Evolutionary conservation across 2,329 filamentous ascomycete species (phyloP), one percentile per base, ranked within the genome.

Genomic region (Apiospora koreana): DNA sequence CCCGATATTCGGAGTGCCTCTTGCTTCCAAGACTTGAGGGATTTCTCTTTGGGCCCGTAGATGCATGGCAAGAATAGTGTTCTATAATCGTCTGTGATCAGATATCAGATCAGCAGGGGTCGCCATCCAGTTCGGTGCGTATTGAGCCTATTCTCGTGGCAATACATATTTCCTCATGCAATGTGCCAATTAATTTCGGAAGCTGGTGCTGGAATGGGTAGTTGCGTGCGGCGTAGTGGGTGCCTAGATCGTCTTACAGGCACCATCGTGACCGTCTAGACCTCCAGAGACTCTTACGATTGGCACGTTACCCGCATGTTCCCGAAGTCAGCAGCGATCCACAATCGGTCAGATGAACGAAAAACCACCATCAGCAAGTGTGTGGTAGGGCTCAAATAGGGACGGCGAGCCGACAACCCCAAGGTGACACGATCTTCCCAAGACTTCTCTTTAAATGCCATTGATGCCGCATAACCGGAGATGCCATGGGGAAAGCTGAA

Each of bases 101-200:
- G 3, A 18, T n/a, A 8, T 62, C 1, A 3, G 38, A 12, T 18
- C 1, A 21, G 3, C 54, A 62, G 3, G 31, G 3, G 16, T 38
- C 5, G 12, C 7, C 54, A 35, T 12, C 21, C 54, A 14, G 35
- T n/a, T 14, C 54, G 14, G 16, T 38, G 9, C 54, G 7, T n/a
- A 62, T 14, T 62, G 54, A 58, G 16, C 7, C 16, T 10, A n/a
- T n/a, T 62, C 7, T 38, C n/a, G 12, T 18, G 21, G 10, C 8
- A 31, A 38, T 38, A 18, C 54, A 9, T 12, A 38, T 38, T 38
- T 12, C 3, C 28, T 38, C 54, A 62, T 62, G 54, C 54, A 62
- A 62, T 35, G 54, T 62, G 54, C 23, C 54, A 62, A 62, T 62
- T 62, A 62, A 62, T 62, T 62, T 62, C 54, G 54, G 54, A 4